phyloP scores from a whole-genome alignment of 106 monocot species.

The Dendrobium nobile region DNA sequence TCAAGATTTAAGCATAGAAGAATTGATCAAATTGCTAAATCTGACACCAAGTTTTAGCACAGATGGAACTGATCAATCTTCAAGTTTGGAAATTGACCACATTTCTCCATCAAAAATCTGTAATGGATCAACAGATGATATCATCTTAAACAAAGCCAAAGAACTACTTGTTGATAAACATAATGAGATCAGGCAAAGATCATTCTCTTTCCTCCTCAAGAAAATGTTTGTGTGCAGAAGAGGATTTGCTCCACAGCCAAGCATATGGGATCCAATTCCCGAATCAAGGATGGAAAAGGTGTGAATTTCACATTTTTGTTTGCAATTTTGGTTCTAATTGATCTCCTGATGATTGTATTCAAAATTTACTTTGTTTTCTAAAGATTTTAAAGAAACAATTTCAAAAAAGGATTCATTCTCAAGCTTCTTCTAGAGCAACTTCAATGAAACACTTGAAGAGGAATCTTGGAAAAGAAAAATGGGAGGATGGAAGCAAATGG shows the following conservation, averaged over 20 bases:
- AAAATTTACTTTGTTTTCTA: background rate
- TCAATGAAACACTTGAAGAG: constrained; percentile 22
- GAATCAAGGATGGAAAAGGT: constrained; percentile 70
- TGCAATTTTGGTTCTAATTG: background rate
- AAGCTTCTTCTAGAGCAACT: constrained; percentile 6
- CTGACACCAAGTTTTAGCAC: background rate
- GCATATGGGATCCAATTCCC: constrained; percentile 42
- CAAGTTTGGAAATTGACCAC: background rate
- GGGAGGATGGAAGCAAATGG: constrained; percentile 29
- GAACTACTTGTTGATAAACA: constrained; percentile 11
- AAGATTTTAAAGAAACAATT: constrained; percentile 11
- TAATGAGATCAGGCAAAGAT: constrained; percentile 25
- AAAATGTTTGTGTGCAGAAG: constrained; percentile 44
- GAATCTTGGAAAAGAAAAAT: constrained; percentile 16
- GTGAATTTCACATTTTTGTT: background rate
- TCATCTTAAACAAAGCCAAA: background rate
- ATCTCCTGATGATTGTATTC: background rate
- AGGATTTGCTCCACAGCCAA: constrained; percentile 35
- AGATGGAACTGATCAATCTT: background rate
- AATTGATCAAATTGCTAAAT: background rate
- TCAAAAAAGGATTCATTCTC: constrained; percentile 18
- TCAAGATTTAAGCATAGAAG: background rate
- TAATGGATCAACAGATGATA: background rate
- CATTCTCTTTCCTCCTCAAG: constrained; percentile 51
- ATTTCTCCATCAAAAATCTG: background rate